Conservation (phyloP, 2,329 filamentous ascomycete species). For the Cephalotrichum gorgonifer region DNA sequence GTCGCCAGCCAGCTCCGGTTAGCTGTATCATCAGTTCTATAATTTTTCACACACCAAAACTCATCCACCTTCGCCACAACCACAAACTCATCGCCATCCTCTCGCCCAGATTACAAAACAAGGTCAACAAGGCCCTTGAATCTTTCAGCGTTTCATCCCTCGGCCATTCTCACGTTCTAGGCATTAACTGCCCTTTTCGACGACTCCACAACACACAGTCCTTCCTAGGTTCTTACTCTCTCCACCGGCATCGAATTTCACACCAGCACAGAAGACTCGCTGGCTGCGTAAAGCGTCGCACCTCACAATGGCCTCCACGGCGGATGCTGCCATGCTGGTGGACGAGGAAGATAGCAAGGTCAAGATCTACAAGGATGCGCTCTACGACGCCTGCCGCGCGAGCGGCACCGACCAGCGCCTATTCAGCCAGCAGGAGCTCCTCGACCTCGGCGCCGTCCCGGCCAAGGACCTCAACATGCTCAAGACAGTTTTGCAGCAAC, state of each 20-base stretch:
- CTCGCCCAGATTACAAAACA: no score
- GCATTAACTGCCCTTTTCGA: background rate
- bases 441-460: slow-evolving; percentile 46
- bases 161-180: no score
- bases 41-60: no score
- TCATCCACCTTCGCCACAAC: no score
- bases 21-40: no score
- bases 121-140: no score
- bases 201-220: no score
- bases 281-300: slow-evolving; percentile 7
- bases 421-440: slow-evolving; percentile 49
- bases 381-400: slow-evolving; percentile 46
- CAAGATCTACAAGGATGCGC: slow-evolving; percentile 40
- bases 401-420: slow-evolving; percentile 34
- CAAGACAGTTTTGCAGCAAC: slow-evolving; percentile 42
- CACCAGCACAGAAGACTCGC: slow-evolving; percentile 38
- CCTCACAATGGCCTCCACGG: slow-evolving; percentile 1
- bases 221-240: no score
- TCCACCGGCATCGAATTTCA: no score
- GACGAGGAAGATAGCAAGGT: slow-evolving; percentile 26
- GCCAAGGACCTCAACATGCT: slow-evolving; percentile 44
- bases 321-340: slow-evolving; percentile 6
- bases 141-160: no score
- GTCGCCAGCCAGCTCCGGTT: no score
- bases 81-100: no score